Evolutionary conservation across 805 yeast species (phyloP), one percentile per base, ranked within the genome.

Genomic region (Ogataea populi-albae): DNA sequence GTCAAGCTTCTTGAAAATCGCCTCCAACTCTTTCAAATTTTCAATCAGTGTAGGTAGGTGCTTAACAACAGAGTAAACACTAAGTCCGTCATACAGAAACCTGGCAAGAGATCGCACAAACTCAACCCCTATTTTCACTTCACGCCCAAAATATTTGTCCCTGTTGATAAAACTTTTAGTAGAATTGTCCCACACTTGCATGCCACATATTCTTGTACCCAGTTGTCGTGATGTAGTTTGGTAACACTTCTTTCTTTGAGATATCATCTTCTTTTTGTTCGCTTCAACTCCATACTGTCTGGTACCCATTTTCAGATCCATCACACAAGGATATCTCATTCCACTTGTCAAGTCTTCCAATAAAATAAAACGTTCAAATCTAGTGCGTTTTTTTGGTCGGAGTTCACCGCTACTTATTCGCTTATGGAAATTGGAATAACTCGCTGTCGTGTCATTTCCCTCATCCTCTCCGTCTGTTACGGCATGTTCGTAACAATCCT

Each of bases 231-330:
- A 81, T 0, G 98, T 91, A 0, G 98, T 91, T 37, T 68, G 62
- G 3, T 71, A 64, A 60, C 99, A 93, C 61, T 93, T 93, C 36
- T 69, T 69, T 22, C 86, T 64, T 63, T 93, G 98, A 1, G 96
- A 86, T 31, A 64, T 56, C 53, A 79, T 82, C 61, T 93, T 93
- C 32, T 77, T 64, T 10, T 63, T 58, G 5, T 71, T 69, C 0
- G 98, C 97, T 45, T 88, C 95, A n/a, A 91, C 82, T 7, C 99
- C 98, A 53, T 93, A 93, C 61, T 93, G 99, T 40, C 99, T 71
- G 0, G 99, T 91, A 1, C 99, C 99, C 98, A 93, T 93, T 57
- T 93, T 93, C 50, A 93, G 68, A 62, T 93, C 99, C 32, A 93
- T 65, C 0, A 91, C 98, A 56, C 96, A 89, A 1, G 98, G 97